These are phyloP conservation scores for Fusarium setosum DNA, from an alignment of 2,329 filamentous ascomycete genomes.

Conservation along the genomic window DNA sequence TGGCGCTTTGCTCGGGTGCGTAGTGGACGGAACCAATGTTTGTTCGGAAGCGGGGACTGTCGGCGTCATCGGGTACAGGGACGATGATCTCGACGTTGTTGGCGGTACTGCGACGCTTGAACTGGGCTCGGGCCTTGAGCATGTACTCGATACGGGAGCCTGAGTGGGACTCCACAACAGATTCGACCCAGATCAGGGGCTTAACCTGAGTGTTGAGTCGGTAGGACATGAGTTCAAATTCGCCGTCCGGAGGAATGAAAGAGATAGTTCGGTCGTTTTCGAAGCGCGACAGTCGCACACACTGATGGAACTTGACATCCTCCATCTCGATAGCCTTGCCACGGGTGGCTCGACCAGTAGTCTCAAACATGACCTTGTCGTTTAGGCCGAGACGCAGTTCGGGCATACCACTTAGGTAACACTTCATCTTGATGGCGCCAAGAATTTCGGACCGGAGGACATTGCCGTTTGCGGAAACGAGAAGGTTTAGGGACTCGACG, in stretches of 20 bases:
- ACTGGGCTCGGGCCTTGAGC: slow-evolving; percentile 97
- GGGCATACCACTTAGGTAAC: slow-evolving; percentile 98
- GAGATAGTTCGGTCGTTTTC: slow-evolving; percentile 99
- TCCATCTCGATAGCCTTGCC: slow-evolving; percentile 99
- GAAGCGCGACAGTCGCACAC: slow-evolving; percentile 93
- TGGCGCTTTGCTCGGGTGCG: slow-evolving; percentile 95
- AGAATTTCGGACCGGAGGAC: slow-evolving; percentile 96
- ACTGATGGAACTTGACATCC: slow-evolving; percentile 99
- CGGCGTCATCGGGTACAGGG: slow-evolving; percentile 96
- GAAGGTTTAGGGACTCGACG: slow-evolving; percentile 93
- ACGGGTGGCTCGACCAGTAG: slow-evolving; percentile 90
- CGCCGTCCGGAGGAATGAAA: slow-evolving; percentile 97
- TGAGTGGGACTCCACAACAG: slow-evolving; percentile 94
- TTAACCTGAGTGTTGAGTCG: slow-evolving; percentile 98
- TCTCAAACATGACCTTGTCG: slow-evolving; percentile 99
- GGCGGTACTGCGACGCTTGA: slow-evolving; percentile 96
- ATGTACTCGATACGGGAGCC: slow-evolving; percentile 98
- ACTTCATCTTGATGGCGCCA: slow-evolving; percentile 99
- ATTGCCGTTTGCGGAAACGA: slow-evolving; percentile 94
- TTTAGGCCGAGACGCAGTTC: slow-evolving; percentile 94
- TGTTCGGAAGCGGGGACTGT: slow-evolving; percentile 94
- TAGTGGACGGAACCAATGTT: slow-evolving; percentile 99
- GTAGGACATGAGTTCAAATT: slow-evolving; percentile 99
- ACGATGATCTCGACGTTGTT: slow-evolving; percentile 99
- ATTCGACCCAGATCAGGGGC: slow-evolving; percentile 98